Conservation (phyloP, 2,329 filamentous ascomycete genomes). For the Venturia pyrina region DNA sequence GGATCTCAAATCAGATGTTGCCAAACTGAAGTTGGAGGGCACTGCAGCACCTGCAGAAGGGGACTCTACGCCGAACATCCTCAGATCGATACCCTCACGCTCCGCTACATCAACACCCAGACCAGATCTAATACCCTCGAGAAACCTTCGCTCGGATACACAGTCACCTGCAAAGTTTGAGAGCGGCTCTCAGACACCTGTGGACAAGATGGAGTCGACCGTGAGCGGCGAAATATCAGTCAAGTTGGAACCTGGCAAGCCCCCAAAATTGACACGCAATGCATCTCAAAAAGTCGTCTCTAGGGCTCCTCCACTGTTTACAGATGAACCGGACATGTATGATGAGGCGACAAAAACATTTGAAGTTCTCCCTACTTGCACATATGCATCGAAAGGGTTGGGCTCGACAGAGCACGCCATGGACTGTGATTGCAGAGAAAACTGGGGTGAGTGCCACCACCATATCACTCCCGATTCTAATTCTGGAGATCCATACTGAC, state of each 20-base stretch:
- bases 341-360: constrained; percentile 67
- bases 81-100: constrained; percentile 13
- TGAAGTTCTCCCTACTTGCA: constrained; percentile 71
- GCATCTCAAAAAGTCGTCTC: constrained; percentile 58
- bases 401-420: constrained; percentile 86
- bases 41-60: constrained; percentile 20
- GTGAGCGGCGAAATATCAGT: constrained; percentile 52
- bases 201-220: constrained; percentile 40
- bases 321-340: constrained; percentile 68
- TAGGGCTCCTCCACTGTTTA: constrained; percentile 57
- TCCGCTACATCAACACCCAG: constrained; percentile 16
- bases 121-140: constrained; percentile 21
- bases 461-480: constrained; percentile 13
- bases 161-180: constrained; percentile 25
- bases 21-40: constrained; percentile 36
- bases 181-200: constrained; percentile 27
- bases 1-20: constrained; percentile 31
- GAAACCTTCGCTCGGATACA: constrained; percentile 21
- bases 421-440: constrained; percentile 90
- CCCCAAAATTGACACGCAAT: constrained; percentile 64
- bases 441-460: constrained; percentile 66
- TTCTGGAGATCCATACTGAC: constrained; percentile 11
- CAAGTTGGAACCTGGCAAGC: constrained; percentile 55
- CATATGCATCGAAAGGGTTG: constrained; percentile 84
- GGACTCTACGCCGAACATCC: constrained; percentile 15